These are phyloP conservation scores for Lactarius evosmus DNA, from an alignment of 768 basidiomycete species.

Conservation along the genomic window DNA sequence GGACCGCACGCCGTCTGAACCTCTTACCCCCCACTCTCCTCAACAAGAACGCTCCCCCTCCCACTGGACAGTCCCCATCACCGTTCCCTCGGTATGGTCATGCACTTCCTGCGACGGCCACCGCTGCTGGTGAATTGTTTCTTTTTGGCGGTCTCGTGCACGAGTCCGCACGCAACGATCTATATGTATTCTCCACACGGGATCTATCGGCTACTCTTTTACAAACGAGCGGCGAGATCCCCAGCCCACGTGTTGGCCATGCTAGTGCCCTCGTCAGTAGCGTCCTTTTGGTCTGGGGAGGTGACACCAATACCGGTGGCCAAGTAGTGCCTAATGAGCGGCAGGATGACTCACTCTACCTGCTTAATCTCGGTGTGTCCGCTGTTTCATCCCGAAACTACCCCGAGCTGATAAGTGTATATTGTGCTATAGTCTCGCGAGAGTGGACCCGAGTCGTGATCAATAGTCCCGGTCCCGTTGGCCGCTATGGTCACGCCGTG, in stretches of 20 bases:
- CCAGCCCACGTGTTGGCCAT: slow-evolving; percentile 91
- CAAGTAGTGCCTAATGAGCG: slow-evolving; percentile 60
- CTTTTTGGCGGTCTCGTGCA: slow-evolving; percentile 96
- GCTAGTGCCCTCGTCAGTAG: slow-evolving; percentile 93
- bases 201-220: slow-evolving; percentile 77
- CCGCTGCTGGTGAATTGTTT: slow-evolving; percentile 84
- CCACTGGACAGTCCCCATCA: slow-evolving; percentile 69
- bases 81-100: slow-evolving; percentile 98
- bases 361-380: slow-evolving; percentile 85
- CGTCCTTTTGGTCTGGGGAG: slow-evolving; percentile 97
- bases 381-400: slow-evolving; percentile 4
- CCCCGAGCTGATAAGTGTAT: not conserved
- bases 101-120: slow-evolving; percentile 77
- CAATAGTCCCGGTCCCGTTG: slow-evolving; percentile 71
- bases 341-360: slow-evolving; percentile 90
- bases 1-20: slow-evolving; percentile 71
- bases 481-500: slow-evolving; percentile 94
- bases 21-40: slow-evolving; percentile 66
- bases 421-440: slow-evolving; percentile 59
- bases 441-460: slow-evolving; percentile 93
- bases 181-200: slow-evolving; percentile 83
- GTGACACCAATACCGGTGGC: slow-evolving; percentile 84
- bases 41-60: slow-evolving; percentile 58
- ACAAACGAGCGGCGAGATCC: slow-evolving; percentile 86
- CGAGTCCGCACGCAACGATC: slow-evolving; percentile 85